These are phyloP conservation scores for Phytophthora pseudosyringae DNA, from an alignment of 352 stramenopile species.

Conservation along the genomic window DNA sequence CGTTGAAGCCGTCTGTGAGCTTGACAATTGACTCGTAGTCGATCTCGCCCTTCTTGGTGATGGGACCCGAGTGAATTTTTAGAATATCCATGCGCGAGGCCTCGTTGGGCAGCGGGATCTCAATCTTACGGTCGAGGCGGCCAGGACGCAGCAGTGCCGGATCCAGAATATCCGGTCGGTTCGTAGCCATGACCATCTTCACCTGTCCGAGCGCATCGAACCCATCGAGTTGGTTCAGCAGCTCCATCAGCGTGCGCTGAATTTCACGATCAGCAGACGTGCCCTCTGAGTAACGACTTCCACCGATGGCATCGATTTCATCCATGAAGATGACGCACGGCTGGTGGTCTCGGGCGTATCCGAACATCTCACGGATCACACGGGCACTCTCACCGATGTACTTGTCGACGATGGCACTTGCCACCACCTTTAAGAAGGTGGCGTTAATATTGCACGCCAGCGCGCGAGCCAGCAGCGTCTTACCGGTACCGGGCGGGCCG, in stretches of 20 bases:
- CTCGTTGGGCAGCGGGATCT: constrained; percentile 99
- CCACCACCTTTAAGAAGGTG: constrained; percentile 99
- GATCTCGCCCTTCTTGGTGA: constrained; percentile 99
- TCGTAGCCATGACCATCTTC: constrained; percentile 99
- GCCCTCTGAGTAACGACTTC: constrained; percentile 97
- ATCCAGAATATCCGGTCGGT: constrained; percentile 99
- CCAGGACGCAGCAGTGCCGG: constrained; percentile 97
- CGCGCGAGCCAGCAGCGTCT: constrained; percentile 98
- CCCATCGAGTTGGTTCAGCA: constrained; percentile 99
- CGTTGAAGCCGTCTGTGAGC: constrained; percentile 99
- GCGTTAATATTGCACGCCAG: constrained; percentile 99
- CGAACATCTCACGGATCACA: constrained; percentile 99
- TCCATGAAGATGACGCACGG: constrained; percentile 99
- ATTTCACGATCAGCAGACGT: constrained; percentile 98
- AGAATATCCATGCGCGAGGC: constrained; percentile 98
- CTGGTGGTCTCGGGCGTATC: constrained; percentile 96
- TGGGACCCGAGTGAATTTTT: constrained; percentile 98
- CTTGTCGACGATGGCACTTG: constrained; percentile 99
- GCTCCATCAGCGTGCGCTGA: constrained; percentile 99
- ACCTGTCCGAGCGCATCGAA: constrained; percentile 98
- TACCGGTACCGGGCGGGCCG: constrained; percentile 98
- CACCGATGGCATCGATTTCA: constrained; percentile 99
- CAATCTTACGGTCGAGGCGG: constrained; percentile 99
- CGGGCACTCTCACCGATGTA: constrained; percentile 99
- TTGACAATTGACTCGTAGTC: constrained; percentile 99